Conservation (phyloP, 139 green algal species). For the Chlorella sorokiniana region DNA sequence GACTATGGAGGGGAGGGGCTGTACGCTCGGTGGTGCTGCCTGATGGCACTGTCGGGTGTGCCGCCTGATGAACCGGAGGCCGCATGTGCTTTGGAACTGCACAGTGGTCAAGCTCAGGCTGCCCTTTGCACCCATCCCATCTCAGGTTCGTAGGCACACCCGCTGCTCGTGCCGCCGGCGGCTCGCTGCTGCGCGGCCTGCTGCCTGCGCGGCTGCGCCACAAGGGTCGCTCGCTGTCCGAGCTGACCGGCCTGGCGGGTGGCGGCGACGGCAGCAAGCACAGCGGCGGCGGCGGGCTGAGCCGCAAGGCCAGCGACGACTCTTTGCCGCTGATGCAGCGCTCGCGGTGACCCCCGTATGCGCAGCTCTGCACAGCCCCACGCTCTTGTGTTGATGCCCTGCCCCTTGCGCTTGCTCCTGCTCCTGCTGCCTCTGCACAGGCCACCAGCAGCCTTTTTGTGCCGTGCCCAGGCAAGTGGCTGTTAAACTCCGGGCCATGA, state of each 20-base stretch:
- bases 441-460: no score
- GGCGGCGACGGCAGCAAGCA: background rate
- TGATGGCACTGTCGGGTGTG: background rate
- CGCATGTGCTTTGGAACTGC: no score
- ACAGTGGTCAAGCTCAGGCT: background rate
- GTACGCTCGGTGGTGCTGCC: background rate
- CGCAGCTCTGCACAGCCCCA: no score
- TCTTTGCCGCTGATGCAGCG: background rate
- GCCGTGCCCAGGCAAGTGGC: no score
- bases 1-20: no score
- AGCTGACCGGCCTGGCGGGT: slow-evolving; percentile 2
- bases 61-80: background rate
- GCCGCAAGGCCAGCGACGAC: background rate
- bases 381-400: no score
- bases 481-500: no score
- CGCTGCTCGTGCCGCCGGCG: background rate
- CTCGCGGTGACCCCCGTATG: background rate
- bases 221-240: background rate
- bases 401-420: no score
- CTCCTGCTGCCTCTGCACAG: no score
- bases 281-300: background rate
- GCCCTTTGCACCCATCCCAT: background rate
- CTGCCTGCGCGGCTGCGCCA: slow-evolving; percentile 7
- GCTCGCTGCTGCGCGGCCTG: background rate
- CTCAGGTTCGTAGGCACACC: slow-evolving; percentile 4